Conservation (phyloP, 2,329 filamentous ascomycete genomes). For the Trichoderma sp. region DNA sequence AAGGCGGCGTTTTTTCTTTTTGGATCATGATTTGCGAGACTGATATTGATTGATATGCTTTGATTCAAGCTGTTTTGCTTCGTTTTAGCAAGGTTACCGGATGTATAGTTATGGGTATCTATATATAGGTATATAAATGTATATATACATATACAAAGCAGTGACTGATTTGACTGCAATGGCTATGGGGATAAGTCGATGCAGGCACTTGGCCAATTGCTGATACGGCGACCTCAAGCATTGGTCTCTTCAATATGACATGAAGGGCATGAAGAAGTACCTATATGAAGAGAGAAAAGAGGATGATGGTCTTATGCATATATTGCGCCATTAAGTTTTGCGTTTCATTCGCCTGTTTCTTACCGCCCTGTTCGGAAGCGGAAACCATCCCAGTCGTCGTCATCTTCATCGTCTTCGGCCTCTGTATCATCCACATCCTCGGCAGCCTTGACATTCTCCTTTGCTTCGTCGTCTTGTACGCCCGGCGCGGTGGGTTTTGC, state of each 20-base stretch:
- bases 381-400: slow-evolving; percentile 62
- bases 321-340: background rate
- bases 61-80: background rate
- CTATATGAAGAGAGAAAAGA: background rate
- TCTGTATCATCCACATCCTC: slow-evolving; percentile 54
- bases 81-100: background rate
- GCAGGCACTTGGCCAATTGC: slow-evolving; percentile 3
- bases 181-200: background rate
- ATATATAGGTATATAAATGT: background rate
- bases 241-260: background rate
- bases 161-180: background rate
- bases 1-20: background rate
- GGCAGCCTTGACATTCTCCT: slow-evolving; percentile 45
- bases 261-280: background rate
- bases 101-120: background rate
- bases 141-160: background rate
- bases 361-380: slow-evolving; percentile 43
- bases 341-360: too few species aligned
- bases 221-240: slow-evolving; percentile 7
- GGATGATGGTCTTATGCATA: background rate
- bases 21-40: background rate
- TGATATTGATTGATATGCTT: background rate
- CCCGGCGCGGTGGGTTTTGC: background rate
- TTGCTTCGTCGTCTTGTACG: slow-evolving; percentile 22
- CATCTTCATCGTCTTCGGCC: background rate